Evolutionary conservation across 495 filamentous ascomycete genomes (phyloP).

Genomic region (Daldinia loculata): DNA sequence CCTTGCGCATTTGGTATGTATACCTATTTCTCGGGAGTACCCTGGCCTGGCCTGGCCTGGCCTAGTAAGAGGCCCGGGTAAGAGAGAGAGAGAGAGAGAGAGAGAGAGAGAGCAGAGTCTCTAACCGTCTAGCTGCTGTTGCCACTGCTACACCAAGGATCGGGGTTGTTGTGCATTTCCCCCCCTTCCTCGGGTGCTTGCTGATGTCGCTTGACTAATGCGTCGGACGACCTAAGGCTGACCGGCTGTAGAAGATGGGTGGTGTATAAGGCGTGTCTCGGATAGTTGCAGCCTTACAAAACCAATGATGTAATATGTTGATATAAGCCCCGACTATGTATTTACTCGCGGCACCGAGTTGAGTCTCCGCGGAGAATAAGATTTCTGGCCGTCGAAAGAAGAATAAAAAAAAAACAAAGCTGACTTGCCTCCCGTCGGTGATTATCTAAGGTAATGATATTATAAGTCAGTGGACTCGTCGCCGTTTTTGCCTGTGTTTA

Average conservation of each 20-base stretch:
- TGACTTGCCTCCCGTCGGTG: neutral
- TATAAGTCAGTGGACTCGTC: neutral
- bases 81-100: too few relatives aligned
- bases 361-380: slow-evolving; percentile 9
- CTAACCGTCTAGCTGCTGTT: neutral
- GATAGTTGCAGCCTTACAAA: slow-evolving; percentile 29
- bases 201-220: neutral
- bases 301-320: slow-evolving; percentile 33
- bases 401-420: neutral
- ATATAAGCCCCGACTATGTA: slow-evolving; percentile 3
- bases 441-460: neutral
- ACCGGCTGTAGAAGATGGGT: slow-evolving; percentile 9
- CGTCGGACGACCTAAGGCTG: neutral
- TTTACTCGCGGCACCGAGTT: neutral
- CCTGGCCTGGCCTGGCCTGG: neutral
- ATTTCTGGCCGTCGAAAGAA: neutral
- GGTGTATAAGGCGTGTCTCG: slow-evolving; percentile 25
- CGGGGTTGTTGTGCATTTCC: slow-evolving; percentile 21
- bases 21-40: neutral
- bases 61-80: neutral
- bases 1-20: slow-evolving; percentile 21
- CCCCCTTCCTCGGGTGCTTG: neutral
- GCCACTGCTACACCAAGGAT: slow-evolving; percentile 8
- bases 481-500: neutral
- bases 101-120: neutral